Base-by-base conservation (phyloP, 768 basidiomycete genomes). In the Suillus paluster region DNA sequence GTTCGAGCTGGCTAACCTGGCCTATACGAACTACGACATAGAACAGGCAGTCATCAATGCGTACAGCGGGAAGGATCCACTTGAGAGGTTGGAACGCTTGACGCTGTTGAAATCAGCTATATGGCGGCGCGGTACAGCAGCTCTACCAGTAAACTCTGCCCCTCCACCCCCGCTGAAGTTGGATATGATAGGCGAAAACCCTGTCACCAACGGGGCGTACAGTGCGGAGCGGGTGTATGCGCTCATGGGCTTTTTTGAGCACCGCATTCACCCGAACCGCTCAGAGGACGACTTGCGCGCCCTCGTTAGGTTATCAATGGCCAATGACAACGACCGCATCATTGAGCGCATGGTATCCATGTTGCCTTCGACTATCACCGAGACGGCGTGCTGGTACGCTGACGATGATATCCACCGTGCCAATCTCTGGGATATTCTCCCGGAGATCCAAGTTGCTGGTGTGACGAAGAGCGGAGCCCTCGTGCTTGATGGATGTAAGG, bases 211-310 rank as follows among this genome's bases (percentile, higher is more conserved):
- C 21, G 50, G 33, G 21, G 57, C 50, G 8, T 67, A 68, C 23
- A 36, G 57, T n/a, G 67, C 67, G 17, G 64, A 65, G 41, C 59
- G 53, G 4, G 66, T 67, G 1, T 68, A 68, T 19, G 67, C 67
- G n/a, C 48, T 67, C 34, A 65, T 68, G 67, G 67, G 67, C 9
- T 68, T 68, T 39, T 68, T 68, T 38, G 62, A 68, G 14, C 67
- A 63, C n/a, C 60, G 67, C 9, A 68, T 68, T 19, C 53, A 59
- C 45, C 67, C 67, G 1, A 61, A 53, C 34, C 49, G 33, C 6
- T 15, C 33, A 1, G 67, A 68, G 42, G 54, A 52, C 5, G 67
- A 66, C 14, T 27, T 63, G 3, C 62, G 46, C 3, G 67, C 67
- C 27, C 62, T 68, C 1, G 67, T 60, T 4, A 61, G 64, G 8